These are phyloP conservation scores for Glutinoglossum americanum DNA, from an alignment of 495 filamentous ascomycete genomes.

Conservation along the genomic window DNA sequence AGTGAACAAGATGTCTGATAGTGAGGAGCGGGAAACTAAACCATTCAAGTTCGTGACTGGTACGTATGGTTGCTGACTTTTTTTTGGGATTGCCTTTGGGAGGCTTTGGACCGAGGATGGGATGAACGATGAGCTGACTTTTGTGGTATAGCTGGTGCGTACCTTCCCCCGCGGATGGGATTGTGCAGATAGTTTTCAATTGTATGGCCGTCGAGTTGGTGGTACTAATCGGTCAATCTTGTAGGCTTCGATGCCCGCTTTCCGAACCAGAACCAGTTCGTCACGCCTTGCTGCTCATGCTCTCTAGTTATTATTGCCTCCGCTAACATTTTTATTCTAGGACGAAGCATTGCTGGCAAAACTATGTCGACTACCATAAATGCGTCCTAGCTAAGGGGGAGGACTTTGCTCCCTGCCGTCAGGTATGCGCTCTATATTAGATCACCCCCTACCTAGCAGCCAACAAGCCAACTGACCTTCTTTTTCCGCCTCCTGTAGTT, in stretches of 20 bases:
- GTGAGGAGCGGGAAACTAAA: conserved; percentile 80
- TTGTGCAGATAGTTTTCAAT: background rate
- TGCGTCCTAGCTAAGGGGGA: conserved; percentile 96
- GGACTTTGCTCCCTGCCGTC: conserved; percentile 92
- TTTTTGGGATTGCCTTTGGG: background rate
- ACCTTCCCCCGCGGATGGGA: conserved; percentile 10
- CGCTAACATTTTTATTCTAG: conserved; percentile 14
- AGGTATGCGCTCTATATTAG: conserved; percentile 47
- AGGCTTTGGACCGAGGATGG: background rate
- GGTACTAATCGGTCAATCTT: background rate
- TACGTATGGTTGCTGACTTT: conserved; percentile 24
- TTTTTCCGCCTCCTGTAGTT: conserved; percentile 35
- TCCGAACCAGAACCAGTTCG: conserved; percentile 88
- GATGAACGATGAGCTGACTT: conserved; percentile 4
- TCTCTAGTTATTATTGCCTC: conserved; percentile 10
- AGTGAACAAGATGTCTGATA: conserved; percentile 54
- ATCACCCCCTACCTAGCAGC: no score
- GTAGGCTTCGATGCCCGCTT: conserved; percentile 97
- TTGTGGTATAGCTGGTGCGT: conserved; percentile 23
- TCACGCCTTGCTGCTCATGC: conserved; percentile 1
- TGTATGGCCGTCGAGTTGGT: background rate
- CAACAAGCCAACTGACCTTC: background rate
- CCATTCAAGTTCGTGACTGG: conserved; percentile 99
- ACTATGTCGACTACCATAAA: conserved; percentile 99
- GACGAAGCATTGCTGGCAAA: conserved; percentile 89